Conservation (phyloP, 2,329 filamentous ascomycete species). For the Phialophora chinensis region DNA sequence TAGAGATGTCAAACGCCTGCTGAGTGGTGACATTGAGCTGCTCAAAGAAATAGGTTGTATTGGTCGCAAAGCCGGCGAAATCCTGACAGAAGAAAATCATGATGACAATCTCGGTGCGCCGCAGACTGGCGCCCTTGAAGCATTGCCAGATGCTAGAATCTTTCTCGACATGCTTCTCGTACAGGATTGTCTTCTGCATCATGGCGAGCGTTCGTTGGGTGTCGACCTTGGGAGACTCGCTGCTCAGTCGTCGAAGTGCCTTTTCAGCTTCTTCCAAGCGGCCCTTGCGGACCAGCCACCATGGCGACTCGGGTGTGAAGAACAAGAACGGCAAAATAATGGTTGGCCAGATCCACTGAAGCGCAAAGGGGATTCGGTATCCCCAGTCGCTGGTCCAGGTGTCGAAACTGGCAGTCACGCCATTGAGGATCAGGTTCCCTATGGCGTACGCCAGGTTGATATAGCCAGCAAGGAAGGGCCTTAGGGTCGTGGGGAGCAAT, state of each 20-base stretch:
- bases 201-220: slow-evolving; percentile 11
- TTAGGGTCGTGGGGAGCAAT: slow-evolving; percentile 38
- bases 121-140: slow-evolving; percentile 5
- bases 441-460: slow-evolving; percentile 50
- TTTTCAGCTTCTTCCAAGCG: slow-evolving; percentile 13
- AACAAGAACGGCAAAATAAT: slow-evolving; percentile 51
- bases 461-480: slow-evolving; percentile 44
- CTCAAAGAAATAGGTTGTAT: slow-evolving; percentile 15
- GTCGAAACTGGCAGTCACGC: slow-evolving; percentile 43
- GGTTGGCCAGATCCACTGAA: slow-evolving; percentile 60
- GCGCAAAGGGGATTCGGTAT: slow-evolving; percentile 45
- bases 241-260: slow-evolving; percentile 1
- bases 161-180: slow-evolving; percentile 5
- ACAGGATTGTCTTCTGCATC: slow-evolving; percentile 12
- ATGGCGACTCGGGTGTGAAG: slow-evolving; percentile 48
- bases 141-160: slow-evolving; percentile 6
- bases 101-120: slow-evolving; percentile 16
- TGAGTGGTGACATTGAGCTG: slow-evolving; percentile 4
- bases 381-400: slow-evolving; percentile 43
- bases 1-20: slow-evolving; percentile 13
- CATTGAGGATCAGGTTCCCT: slow-evolving; percentile 42
- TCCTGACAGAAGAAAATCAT: slow-evolving; percentile 14
- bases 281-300: slow-evolving; percentile 48
- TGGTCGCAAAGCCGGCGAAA: slow-evolving; percentile 3
- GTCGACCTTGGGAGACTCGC: slow-evolving; percentile 3